phyloP scores from a whole-genome alignment of 371 early-diverging fungal species.

The Mucor indicus region DNA sequence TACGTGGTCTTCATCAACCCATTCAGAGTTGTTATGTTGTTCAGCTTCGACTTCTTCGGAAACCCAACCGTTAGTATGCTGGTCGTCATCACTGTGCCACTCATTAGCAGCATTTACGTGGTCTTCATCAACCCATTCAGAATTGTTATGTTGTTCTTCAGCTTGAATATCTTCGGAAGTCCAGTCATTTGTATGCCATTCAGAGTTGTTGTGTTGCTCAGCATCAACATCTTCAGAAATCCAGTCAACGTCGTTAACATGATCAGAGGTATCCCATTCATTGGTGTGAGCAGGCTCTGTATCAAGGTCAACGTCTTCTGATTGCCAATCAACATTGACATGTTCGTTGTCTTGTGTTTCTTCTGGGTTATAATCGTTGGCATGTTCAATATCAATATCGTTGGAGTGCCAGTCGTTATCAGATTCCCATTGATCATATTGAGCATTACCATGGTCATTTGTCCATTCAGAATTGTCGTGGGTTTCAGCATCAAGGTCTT shows the following conservation, averaged over 20 bases:
- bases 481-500: slow-evolving; percentile 11
- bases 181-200: slow-evolving; percentile 1
- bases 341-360: slow-evolving; percentile 7
- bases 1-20: slow-evolving; percentile 2
- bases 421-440: slow-evolving; percentile 4
- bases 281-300: no score
- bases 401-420: not conserved
- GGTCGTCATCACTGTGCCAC: slow-evolving; percentile 9
- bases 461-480: not conserved
- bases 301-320: no score
- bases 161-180: slow-evolving; percentile 7
- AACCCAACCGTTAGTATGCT: slow-evolving; percentile 6
- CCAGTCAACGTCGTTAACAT: slow-evolving; percentile 17
- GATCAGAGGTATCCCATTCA: no score
- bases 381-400: not conserved
- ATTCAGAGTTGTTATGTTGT: not conserved
- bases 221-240: slow-evolving; percentile 1
- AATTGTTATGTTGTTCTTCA: slow-evolving; percentile 2
- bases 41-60: slow-evolving; percentile 4
- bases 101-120: slow-evolving; percentile 17
- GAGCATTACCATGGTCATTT: not conserved
- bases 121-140: slow-evolving; percentile 12
- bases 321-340: slow-evolving; percentile 4
- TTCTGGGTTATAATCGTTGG: not conserved
- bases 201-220: not conserved